phyloP scores from a whole-genome alignment of 495 filamentous ascomycete species.

The Amniculicola lignicola region DNA sequence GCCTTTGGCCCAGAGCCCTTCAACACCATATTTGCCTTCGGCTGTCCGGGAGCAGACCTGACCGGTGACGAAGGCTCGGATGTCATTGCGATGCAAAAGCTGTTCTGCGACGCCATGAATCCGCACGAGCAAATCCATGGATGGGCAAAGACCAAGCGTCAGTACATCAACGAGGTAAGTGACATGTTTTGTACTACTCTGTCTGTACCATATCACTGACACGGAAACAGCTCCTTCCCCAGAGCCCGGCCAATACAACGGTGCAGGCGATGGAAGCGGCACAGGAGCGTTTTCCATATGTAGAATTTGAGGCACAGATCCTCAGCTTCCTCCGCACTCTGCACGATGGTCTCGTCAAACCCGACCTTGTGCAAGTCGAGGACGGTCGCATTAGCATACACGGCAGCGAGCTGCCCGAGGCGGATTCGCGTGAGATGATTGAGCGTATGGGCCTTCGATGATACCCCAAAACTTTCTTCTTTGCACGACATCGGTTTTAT shows the following conservation, averaged over 20 bases:
- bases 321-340: conserved; percentile 33
- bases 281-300: conserved; percentile 15
- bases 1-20: conserved; percentile 26
- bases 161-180: conserved; percentile 28
- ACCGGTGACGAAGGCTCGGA: conserved; percentile 26
- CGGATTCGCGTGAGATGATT: conserved; percentile 36
- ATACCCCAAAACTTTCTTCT: no score
- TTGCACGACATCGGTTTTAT: no score
- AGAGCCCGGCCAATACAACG: not conserved
- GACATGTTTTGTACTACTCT: not conserved
- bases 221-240: conserved; percentile 15
- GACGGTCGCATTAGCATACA: conserved; percentile 30
- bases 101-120: conserved; percentile 20
- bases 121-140: conserved; percentile 20
- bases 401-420: conserved; percentile 32
- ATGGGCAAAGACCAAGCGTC: conserved; percentile 31
- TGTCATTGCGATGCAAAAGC: conserved; percentile 26
- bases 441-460: conserved; percentile 22
- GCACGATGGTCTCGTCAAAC: conserved; percentile 23
- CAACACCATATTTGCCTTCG: conserved; percentile 37
- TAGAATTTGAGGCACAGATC: conserved; percentile 30
- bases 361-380: conserved; percentile 40
- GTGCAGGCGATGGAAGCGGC: conserved; percentile 18
- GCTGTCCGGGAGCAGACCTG: conserved; percentile 15
- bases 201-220: not conserved